A percentile compares a stretch with the other conserved stretches of the same genome.
Conservation (phyloP, 78 protist species). For the Dictyostelium firmibasis region DNA sequence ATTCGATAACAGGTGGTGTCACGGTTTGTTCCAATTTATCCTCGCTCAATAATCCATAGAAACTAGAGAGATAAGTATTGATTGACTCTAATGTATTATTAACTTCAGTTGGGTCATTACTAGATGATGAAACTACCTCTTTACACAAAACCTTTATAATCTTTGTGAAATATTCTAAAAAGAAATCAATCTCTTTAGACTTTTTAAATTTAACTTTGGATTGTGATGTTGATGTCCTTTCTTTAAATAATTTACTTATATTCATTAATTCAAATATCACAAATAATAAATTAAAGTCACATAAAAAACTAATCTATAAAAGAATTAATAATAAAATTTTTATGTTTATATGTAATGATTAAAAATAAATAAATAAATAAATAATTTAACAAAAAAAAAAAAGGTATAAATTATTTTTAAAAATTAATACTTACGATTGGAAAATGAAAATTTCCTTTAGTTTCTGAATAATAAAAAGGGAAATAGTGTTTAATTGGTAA, state of each 20-base stretch:
- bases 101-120: not conserved
- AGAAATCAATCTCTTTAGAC: not conserved
- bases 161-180: not conserved
- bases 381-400: no score
- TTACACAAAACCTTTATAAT: not conserved
- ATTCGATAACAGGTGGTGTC: not conserved
- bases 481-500: not conserved
- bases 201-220: not conserved
- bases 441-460: conserved; percentile 1
- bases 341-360: no score
- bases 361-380: not conserved
- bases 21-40: not conserved
- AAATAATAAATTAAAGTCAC: conserved; percentile 36
- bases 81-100: not conserved
- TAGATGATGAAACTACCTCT: not conserved
- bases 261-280: conserved; percentile 36
- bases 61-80: not conserved
- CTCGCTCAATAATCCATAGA: not conserved
- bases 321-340: not conserved
- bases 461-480: conserved; percentile 31
- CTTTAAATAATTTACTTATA: conserved; percentile 24
- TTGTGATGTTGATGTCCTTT: not conserved
- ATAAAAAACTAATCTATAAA: conserved; percentile 55
- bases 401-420: no score
- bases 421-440: conserved; percentile 52